A percentile compares a stretch with the other conserved stretches of the same genome.
Evolutionary conservation across 148 eudicot genomes (phyloP).

Genomic region (Dianthus caryophyllus): DNA sequence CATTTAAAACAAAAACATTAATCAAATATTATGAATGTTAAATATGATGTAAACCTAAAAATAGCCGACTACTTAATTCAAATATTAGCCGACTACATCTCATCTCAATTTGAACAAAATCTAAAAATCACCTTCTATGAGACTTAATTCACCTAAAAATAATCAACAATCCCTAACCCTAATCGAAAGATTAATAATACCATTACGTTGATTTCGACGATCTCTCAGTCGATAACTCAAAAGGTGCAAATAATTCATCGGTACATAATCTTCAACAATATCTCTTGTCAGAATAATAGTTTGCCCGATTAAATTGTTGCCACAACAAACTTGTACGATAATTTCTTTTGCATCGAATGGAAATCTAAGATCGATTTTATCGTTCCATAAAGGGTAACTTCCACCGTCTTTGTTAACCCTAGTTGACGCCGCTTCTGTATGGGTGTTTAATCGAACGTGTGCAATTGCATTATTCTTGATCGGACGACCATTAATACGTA

Average conservation of each 20-base stretch:
- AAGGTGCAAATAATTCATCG: slow-evolving; percentile 15
- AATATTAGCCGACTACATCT: too few relatives aligned
- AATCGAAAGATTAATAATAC: slow-evolving; percentile 23
- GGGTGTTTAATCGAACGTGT: slow-evolving; percentile 5
- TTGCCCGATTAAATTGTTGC: slow-evolving; percentile 6
- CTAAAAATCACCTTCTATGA: too few relatives aligned
- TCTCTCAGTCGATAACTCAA: slow-evolving; percentile 28
- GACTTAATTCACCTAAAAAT: too few relatives aligned
- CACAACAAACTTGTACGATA: slow-evolving; percentile 14
- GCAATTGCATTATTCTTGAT: slow-evolving; percentile 19
- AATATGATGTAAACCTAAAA: too few relatives aligned
- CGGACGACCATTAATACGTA: slow-evolving; percentile 11
- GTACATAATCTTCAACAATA: slow-evolving; percentile 14
- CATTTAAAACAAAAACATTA: too few relatives aligned
- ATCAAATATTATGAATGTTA: too few relatives aligned
- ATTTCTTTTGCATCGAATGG: slow-evolving; percentile 9
- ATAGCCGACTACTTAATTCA: too few relatives aligned
- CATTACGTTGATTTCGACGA: slow-evolving; percentile 9
- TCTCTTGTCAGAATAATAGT: slow-evolving; percentile 17
- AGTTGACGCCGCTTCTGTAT: neutral
- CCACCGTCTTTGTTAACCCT: slow-evolving; percentile 17
- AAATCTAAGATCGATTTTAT: slow-evolving; percentile 11
- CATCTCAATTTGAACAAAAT: too few relatives aligned
- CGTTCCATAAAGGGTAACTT: slow-evolving; percentile 21
- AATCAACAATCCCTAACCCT: slow-evolving; percentile 20